Percentiles rank a stretch among this genome's conserved stretches.
These are phyloP conservation scores for Hemileia vastatrix DNA, from an alignment of 1,284 basidiomycete species.

Conservation along the genomic window DNA sequence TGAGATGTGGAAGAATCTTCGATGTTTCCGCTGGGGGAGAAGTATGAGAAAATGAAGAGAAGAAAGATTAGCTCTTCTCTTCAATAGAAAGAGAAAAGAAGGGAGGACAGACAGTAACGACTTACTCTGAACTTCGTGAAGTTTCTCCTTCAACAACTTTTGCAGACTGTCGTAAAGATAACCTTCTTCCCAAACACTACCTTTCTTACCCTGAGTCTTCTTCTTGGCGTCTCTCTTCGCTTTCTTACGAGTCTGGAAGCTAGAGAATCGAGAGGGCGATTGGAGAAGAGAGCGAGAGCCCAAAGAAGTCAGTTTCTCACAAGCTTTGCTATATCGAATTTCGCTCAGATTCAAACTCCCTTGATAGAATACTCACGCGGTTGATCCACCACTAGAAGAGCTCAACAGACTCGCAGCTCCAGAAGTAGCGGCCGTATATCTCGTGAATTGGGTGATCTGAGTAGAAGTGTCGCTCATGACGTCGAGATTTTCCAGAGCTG, in stretches of 20 bases:
- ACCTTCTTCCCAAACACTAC: conserved; percentile 92
- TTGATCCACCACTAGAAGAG: neutral
- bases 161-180: conserved; percentile 76
- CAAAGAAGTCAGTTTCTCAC: neutral
- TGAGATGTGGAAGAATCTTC: conserved; percentile 31
- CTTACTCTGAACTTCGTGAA: conserved; percentile 29
- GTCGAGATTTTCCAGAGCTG: conserved; percentile 35
- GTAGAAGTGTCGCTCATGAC: conserved; percentile 38
- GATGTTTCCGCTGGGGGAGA: conserved; percentile 18
- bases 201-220: conserved; percentile 79
- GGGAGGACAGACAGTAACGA: neutral
- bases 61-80: neutral
- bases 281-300: too few relatives aligned
- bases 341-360: neutral
- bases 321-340: too few relatives aligned
- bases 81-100: too few relatives aligned
- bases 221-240: conserved; percentile 74
- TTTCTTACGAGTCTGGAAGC: conserved; percentile 56
- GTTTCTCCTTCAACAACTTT: conserved; percentile 55
- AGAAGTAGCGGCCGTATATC: conserved; percentile 37
- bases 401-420: conserved; percentile 30
- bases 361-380: neutral
- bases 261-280: too few relatives aligned
- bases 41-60: neutral
- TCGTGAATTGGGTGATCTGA: conserved; percentile 41